Evolutionary conservation across 2,329 filamentous ascomycete species (phyloP).

Genomic region (Epichloe gansuensis): DNA sequence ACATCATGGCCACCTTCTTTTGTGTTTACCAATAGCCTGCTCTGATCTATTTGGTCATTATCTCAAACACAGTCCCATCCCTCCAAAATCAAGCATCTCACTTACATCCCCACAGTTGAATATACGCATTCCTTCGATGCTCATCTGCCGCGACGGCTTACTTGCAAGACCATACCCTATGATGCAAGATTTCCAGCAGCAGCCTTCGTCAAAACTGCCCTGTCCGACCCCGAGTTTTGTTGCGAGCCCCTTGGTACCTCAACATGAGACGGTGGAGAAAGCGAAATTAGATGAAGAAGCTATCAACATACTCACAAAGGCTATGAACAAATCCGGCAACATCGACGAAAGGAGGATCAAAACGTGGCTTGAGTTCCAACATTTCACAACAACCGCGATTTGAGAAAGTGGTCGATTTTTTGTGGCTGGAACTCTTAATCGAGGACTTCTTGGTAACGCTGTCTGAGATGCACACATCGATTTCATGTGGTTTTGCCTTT

Average conservation of each 20-base stretch:
- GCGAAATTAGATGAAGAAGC: constrained; percentile 31
- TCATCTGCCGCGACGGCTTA: constrained; percentile 42
- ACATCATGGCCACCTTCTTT: not conserved
- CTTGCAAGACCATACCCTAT: constrained; percentile 32
- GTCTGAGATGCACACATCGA: no score
- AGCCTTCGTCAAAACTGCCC: constrained; percentile 27
- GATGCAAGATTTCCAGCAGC: constrained; percentile 31
- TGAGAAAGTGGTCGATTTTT: not conserved
- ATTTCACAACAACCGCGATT: constrained; percentile 9
- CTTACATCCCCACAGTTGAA: constrained; percentile 30
- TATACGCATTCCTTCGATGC: constrained; percentile 49
- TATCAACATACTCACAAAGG: constrained; percentile 29
- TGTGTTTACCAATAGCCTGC: not conserved
- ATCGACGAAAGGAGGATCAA: constrained; percentile 27
- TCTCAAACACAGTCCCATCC: not conserved
- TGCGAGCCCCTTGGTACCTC: constrained; percentile 32
- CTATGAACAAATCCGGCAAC: constrained; percentile 24
- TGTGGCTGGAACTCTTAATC: no score
- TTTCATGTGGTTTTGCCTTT: no score
- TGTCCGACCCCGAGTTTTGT: constrained; percentile 22
- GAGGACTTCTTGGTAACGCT: no score
- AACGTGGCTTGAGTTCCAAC: constrained; percentile 23
- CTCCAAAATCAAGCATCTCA: not conserved
- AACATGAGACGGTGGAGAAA: constrained; percentile 35
- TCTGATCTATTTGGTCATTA: not conserved